These are phyloP conservation scores for Eustoma russellianum DNA, from an alignment of 257 asterid species.

Conservation along the genomic window DNA sequence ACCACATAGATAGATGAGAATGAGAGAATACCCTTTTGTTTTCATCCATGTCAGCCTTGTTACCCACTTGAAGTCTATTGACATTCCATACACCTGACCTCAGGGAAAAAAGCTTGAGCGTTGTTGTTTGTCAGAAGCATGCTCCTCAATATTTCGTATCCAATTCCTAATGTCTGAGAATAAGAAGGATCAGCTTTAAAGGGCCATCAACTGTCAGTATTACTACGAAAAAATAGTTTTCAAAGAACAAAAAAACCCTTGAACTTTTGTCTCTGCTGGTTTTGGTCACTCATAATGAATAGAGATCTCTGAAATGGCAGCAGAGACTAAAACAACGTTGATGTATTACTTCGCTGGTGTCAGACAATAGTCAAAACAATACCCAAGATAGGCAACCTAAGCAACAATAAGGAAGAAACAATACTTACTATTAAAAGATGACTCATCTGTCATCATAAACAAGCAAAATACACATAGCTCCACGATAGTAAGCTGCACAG, in stretches of 20 bases:
- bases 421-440: slow-evolving; percentile 37
- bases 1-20: background rate
- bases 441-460: slow-evolving; percentile 47
- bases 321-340: too few species aligned
- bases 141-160: slow-evolving; percentile 50
- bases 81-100: too few species aligned
- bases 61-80: slow-evolving; percentile 39
- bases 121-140: slow-evolving; percentile 49
- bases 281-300: background rate
- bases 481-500: slow-evolving; percentile 43
- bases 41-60: slow-evolving; percentile 51
- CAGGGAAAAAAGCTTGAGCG: too few species aligned
- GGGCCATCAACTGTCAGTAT: too few species aligned
- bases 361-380: background rate
- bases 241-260: slow-evolving; percentile 1
- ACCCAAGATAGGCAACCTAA: too few species aligned
- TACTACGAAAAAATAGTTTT: background rate
- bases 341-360: background rate
- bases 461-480: slow-evolving; percentile 48
- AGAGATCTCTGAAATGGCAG: too few species aligned
- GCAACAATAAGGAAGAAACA: slow-evolving; percentile 7
- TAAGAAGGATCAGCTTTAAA: background rate
- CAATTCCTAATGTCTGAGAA: slow-evolving; percentile 41
- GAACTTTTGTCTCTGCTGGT: background rate
- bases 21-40: slow-evolving; percentile 35